Conservation (phyloP, 2,329 filamentous ascomycete genomes). For the Tolypocladium guangdongense region DNA sequence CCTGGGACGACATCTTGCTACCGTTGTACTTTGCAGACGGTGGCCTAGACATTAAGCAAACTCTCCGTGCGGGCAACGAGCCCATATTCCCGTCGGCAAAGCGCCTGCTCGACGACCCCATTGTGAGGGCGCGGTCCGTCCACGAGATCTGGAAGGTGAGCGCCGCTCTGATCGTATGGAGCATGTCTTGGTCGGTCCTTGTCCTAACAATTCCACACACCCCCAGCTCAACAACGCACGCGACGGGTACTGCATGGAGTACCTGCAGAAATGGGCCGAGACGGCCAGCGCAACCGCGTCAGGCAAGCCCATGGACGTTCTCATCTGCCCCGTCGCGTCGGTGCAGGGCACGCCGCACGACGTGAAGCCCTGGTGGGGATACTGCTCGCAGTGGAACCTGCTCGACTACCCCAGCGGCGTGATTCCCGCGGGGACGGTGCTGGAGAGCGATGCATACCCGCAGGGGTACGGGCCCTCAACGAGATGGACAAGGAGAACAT, state of each 20-base stretch:
- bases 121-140: constrained; percentile 41
- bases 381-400: constrained; percentile 58
- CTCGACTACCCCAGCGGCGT: constrained; percentile 47
- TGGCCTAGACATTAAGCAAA: constrained; percentile 37
- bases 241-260: constrained; percentile 27
- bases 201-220: too few species aligned
- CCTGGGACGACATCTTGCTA: constrained; percentile 23
- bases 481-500: constrained; percentile 8
- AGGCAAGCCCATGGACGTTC: constrained; percentile 39
- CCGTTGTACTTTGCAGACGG: constrained; percentile 49
- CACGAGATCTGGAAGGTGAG: constrained; percentile 27
- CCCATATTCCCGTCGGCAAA: constrained; percentile 46
- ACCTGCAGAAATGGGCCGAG: constrained; percentile 26
- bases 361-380: constrained; percentile 44
- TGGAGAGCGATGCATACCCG: constrained; percentile 6
- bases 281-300: constrained; percentile 15
- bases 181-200: too few species aligned
- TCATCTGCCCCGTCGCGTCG: constrained; percentile 49
- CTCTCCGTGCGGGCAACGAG: constrained; percentile 43
- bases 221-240: constrained; percentile 21
- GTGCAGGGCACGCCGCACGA: constrained; percentile 35
- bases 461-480: constrained; percentile 4
- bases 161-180: not conserved
- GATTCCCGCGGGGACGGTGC: constrained; percentile 6
- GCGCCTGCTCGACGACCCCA: constrained; percentile 25